Evolutionary conservation across 2,329 filamentous ascomycete species (phyloP).

Genomic region (Periglandula ipomoeae): DNA sequence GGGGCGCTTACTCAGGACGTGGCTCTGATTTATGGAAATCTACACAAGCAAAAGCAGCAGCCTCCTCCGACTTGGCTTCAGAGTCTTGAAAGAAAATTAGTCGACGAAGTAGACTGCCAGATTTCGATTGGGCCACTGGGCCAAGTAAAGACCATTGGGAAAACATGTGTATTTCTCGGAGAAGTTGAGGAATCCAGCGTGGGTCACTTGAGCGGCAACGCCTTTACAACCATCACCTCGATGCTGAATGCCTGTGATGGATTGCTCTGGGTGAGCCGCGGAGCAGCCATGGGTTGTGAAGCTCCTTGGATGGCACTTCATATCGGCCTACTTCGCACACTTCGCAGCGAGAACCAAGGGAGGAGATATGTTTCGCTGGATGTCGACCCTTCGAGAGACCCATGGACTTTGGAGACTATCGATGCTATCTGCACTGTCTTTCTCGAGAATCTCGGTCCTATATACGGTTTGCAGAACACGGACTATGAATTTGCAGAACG

Average conservation of each 20-base stretch:
- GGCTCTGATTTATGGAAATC: too few relatives aligned
- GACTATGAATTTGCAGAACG: not conserved
- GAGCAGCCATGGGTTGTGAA: slow-evolving; percentile 4
- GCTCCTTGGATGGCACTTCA: not conserved
- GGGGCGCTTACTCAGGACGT: too few relatives aligned
- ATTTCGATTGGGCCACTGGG: too few relatives aligned
- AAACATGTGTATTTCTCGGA: slow-evolving; percentile 6
- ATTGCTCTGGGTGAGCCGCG: slow-evolving; percentile 6
- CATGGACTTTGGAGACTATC: not conserved
- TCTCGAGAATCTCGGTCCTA: too few relatives aligned
- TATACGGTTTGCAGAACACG: not conserved
- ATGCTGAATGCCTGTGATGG: slow-evolving; percentile 3
- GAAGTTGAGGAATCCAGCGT: slow-evolving; percentile 7
- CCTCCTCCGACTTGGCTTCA: too few relatives aligned
- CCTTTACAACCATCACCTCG: not conserved
- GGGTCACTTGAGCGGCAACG: not conserved
- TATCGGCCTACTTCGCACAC: not conserved
- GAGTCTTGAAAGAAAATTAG: too few relatives aligned
- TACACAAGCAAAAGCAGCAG: too few relatives aligned
- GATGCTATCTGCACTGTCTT: not conserved
- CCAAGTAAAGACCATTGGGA: not conserved
- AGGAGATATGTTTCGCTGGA: not conserved
- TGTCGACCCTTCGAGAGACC: not conserved
- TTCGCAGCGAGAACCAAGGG: not conserved
- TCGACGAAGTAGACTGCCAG: too few relatives aligned